phyloP scores from a whole-genome alignment of 225 moss, liverwort and hornwort species.

The Anthoceros angustus region DNA sequence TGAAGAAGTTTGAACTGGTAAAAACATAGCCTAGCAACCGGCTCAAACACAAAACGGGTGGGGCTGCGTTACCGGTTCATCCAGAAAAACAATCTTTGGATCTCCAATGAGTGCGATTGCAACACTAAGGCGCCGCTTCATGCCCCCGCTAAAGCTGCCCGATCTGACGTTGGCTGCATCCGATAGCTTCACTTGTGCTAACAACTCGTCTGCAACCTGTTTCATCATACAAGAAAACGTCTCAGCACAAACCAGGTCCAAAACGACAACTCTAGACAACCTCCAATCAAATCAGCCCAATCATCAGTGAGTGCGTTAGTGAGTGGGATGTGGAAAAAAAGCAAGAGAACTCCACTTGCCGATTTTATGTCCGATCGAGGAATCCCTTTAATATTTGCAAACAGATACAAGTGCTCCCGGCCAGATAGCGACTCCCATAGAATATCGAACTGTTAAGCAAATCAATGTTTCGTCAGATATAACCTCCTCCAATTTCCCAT shows the following conservation, averaged over 20 bases:
- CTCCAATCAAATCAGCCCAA: too few species aligned
- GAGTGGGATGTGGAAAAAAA: too few species aligned
- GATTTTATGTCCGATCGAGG: slow-evolving; percentile 33
- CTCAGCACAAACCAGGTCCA: too few species aligned
- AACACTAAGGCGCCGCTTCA: slow-evolving; percentile 92
- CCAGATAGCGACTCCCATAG: slow-evolving; percentile 81
- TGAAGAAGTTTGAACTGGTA: not conserved
- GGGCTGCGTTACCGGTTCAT: slow-evolving; percentile 54
- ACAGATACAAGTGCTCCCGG: slow-evolving; percentile 72
- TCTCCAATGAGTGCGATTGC: slow-evolving; percentile 92
- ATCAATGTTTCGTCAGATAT: not conserved
- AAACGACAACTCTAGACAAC: too few species aligned
- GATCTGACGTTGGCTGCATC: slow-evolving; percentile 73
- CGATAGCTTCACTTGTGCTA: slow-evolving; percentile 61
- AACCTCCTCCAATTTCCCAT: not conserved
- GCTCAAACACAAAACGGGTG: not conserved
- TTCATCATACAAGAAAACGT: too few species aligned
- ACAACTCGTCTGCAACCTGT: slow-evolving; percentile 54
- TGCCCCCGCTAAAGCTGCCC: slow-evolving; percentile 91
- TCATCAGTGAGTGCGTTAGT: too few species aligned
- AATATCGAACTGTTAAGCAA: slow-evolving; percentile 59
- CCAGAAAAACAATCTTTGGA: slow-evolving; percentile 80
- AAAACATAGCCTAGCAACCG: not conserved
- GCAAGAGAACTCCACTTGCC: slow-evolving; percentile 21
- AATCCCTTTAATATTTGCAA: slow-evolving; percentile 78